Conservation (phyloP, 2,329 filamentous ascomycete species). For the Rhynchosporium secalis region DNA sequence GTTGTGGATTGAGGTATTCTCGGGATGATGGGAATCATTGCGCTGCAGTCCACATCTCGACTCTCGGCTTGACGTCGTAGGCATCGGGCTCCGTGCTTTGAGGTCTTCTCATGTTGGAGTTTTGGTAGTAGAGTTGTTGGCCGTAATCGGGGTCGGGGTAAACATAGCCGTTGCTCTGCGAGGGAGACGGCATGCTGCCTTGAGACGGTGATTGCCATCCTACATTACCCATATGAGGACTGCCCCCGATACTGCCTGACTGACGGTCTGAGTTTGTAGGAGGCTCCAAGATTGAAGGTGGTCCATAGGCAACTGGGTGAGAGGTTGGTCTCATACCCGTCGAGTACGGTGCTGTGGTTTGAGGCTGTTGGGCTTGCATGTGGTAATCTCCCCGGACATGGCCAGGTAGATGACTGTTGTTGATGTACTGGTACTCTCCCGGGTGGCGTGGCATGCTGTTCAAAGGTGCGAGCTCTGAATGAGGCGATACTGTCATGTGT, state of each 20-base stretch:
- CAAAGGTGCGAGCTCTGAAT: conserved; percentile 69
- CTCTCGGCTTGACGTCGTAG: conserved; percentile 62
- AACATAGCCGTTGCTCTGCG: conserved; percentile 63
- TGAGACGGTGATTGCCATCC: conserved; percentile 88
- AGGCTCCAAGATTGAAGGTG: conserved; percentile 73
- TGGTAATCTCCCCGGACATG: conserved; percentile 71
- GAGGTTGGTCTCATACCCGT: conserved; percentile 69
- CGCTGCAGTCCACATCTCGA: conserved; percentile 54
- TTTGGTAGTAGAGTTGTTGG: conserved; percentile 72
- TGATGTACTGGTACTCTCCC: conserved; percentile 73
- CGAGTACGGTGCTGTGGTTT: conserved; percentile 58
- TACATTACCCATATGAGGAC: conserved; percentile 72
- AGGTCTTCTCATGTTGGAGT: conserved; percentile 67
- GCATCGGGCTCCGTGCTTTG: conserved; percentile 73
- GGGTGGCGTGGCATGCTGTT: conserved; percentile 56
- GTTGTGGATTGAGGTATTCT: not conserved
- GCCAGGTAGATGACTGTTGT: conserved; percentile 74
- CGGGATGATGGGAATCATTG: conserved; percentile 41
- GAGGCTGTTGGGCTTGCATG: conserved; percentile 57
- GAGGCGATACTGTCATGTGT: conserved; percentile 76
- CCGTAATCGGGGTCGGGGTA: conserved; percentile 82
- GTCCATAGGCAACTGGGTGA: conserved; percentile 80
- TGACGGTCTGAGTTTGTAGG: conserved; percentile 76
- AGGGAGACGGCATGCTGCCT: conserved; percentile 60
- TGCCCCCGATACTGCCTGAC: conserved; percentile 70